A percentile compares a stretch with the other conserved stretches of the same genome.
These are phyloP conservation scores for Melampsora abietis-canadensis DNA, from an alignment of 1,284 basidiomycete species.

Conservation along the genomic window DNA sequence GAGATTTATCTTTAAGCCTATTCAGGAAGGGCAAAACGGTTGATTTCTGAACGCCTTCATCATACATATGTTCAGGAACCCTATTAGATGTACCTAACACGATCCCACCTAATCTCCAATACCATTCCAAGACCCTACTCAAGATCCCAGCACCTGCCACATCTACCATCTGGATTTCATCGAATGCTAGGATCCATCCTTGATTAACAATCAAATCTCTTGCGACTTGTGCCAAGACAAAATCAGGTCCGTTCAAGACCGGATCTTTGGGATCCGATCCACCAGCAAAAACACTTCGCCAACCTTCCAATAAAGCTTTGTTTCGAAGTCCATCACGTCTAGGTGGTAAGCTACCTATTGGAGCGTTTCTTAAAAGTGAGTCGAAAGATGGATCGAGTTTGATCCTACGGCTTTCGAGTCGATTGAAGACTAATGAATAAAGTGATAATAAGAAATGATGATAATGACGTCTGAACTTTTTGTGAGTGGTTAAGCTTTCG, in stretches of 20 bases:
- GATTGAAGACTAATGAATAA: constrained; percentile 65
- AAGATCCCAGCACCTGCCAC: constrained; percentile 56
- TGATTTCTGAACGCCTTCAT: constrained; percentile 39
- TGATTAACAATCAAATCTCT: constrained; percentile 57
- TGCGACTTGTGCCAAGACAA: constrained; percentile 47
- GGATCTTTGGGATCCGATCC: constrained; percentile 54
- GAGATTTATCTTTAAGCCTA: constrained; percentile 32
- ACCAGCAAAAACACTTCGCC: constrained; percentile 46
- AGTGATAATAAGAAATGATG: constrained; percentile 67
- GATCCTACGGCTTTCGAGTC: constrained; percentile 48
- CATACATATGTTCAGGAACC: constrained; percentile 36
- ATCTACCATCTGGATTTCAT: constrained; percentile 61
- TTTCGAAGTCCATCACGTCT: constrained; percentile 49
- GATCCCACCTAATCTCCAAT: constrained; percentile 71
- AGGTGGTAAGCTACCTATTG: constrained; percentile 55
- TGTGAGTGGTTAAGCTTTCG: constrained; percentile 54
- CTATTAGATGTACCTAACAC: constrained; percentile 58
- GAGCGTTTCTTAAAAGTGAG: constrained; percentile 47
- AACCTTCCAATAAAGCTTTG: constrained; percentile 29
- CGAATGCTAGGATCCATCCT: constrained; percentile 65
- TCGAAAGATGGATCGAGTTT: constrained; percentile 49
- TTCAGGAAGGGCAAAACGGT: constrained; percentile 29
- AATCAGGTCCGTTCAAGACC: constrained; percentile 56
- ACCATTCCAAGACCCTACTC: constrained; percentile 69
- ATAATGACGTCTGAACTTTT: constrained; percentile 67